Percentiles rank a stretch among this genome's conserved stretches.
phyloP scores from a whole-genome alignment of 164 flowering plant genomes.

The Cinnamomum chago region DNA sequence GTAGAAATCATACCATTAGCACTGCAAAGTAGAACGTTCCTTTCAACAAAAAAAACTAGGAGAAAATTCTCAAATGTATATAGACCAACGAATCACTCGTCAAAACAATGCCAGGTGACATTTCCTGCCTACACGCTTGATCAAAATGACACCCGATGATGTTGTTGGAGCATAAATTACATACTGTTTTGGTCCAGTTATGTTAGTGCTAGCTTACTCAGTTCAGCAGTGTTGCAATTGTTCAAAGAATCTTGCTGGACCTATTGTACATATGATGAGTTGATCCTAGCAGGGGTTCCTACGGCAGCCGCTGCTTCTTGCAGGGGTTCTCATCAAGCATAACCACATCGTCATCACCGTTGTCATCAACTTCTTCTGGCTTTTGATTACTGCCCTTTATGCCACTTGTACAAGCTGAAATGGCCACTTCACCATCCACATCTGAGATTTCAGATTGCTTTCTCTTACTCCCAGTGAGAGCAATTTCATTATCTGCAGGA shows the following conservation, averaged over 20 bases:
- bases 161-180: background rate
- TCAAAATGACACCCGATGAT: background rate
- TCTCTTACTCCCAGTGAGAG: constrained; percentile 50
- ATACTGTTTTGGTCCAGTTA: background rate
- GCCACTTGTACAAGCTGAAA: constrained; percentile 9
- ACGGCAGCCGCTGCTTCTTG: constrained; percentile 46
- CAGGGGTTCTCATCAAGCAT: constrained; percentile 31
- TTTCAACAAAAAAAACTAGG: no score
- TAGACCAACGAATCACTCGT: background rate
- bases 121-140: background rate
- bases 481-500: constrained; percentile 14
- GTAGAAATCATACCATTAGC: no score
- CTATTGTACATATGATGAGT: constrained; percentile 21
- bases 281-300: constrained; percentile 12
- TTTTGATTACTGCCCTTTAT: constrained; percentile 9
- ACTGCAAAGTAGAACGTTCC: no score
- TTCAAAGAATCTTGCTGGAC: background rate
- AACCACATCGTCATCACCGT: constrained; percentile 34
- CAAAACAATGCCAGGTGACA: background rate
- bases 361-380: constrained; percentile 27
- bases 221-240: background rate
- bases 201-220: constrained; percentile 3
- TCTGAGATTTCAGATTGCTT: constrained; percentile 41
- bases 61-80: no score
- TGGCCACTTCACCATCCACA: background rate